Evolutionary conservation across 2,329 filamentous ascomycete species (phyloP).

Genomic region (Microdochium paspali): DNA sequence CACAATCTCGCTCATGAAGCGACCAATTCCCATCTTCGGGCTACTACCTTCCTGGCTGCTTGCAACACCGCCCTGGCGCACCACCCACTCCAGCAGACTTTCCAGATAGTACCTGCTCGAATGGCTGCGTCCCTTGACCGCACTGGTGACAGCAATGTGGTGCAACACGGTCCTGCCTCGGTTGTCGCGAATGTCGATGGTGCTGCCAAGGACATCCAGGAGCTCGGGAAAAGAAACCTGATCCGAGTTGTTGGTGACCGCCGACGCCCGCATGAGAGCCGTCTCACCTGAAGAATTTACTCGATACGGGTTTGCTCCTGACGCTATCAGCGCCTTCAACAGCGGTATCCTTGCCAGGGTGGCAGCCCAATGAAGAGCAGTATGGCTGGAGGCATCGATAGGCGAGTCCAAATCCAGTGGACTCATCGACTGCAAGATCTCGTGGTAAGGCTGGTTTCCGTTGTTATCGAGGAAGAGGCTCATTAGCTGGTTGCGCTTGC

Average conservation of each 20-base stretch:
- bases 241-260: constrained; percentile 91
- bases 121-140: constrained; percentile 83
- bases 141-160: constrained; percentile 92
- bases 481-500: constrained; percentile 74
- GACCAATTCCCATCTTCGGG: constrained; percentile 74
- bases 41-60: constrained; percentile 34
- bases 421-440: constrained; percentile 66
- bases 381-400: constrained; percentile 81
- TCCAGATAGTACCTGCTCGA: constrained; percentile 96
- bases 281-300: constrained; percentile 88
- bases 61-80: constrained; percentile 66
- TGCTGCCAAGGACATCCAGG: constrained; percentile 77
- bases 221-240: constrained; percentile 84
- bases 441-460: constrained; percentile 51
- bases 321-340: constrained; percentile 69
- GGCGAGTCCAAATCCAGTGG: constrained; percentile 83
- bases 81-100: constrained; percentile 86
- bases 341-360: constrained; percentile 81
- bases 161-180: constrained; percentile 89
- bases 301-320: constrained; percentile 78
- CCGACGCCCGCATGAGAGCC: constrained; percentile 82
- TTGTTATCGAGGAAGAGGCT: constrained; percentile 71
- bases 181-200: constrained; percentile 83
- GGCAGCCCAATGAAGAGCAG: constrained; percentile 91
- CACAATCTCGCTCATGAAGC: constrained; percentile 95